These are phyloP conservation scores for Alternaria novae-zelandiae DNA, from an alignment of 2,329 filamentous ascomycete genomes.

Conservation along the genomic window DNA sequence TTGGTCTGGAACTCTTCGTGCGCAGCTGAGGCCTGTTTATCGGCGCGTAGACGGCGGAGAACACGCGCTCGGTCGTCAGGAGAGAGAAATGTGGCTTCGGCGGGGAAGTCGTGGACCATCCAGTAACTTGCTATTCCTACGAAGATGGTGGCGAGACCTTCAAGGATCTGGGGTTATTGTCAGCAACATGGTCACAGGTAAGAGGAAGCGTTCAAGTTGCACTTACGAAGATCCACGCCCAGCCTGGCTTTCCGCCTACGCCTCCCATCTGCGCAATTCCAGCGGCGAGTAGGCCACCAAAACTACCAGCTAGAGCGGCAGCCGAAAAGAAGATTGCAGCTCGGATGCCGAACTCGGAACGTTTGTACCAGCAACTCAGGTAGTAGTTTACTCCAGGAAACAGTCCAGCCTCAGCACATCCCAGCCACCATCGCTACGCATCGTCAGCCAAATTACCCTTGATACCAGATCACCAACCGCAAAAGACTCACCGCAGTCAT, in stretches of 20 bases:
- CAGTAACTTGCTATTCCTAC: constrained; percentile 71
- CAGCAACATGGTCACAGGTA: neutral
- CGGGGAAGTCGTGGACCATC: constrained; percentile 81
- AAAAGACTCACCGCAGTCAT: constrained; percentile 61
- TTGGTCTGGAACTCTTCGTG: constrained; percentile 76
- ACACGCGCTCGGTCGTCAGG: constrained; percentile 74
- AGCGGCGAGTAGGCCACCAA: constrained; percentile 75
- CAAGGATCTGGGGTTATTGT: constrained; percentile 55
- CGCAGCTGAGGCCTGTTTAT: constrained; percentile 76
- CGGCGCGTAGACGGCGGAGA: constrained; percentile 70
- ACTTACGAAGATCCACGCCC: constrained; percentile 55
- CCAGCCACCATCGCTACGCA: constrained; percentile 64
- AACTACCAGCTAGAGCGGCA: constrained; percentile 78
- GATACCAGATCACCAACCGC: too few species aligned
- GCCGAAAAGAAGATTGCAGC: constrained; percentile 85
- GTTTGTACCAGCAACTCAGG: constrained; percentile 82
- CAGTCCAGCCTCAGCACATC: constrained; percentile 74
- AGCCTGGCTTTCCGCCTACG: constrained; percentile 55
- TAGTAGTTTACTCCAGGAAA: constrained; percentile 74
- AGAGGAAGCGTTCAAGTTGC: neutral
- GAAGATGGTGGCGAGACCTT: constrained; percentile 73
- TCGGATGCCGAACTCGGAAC: constrained; percentile 79
- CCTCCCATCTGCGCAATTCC: constrained; percentile 75
- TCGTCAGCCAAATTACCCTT: neutral
- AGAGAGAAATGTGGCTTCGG: constrained; percentile 74